Conservation (phyloP, 768 basidiomycete species). For the Sistotremastrum niveocremeum region DNA sequence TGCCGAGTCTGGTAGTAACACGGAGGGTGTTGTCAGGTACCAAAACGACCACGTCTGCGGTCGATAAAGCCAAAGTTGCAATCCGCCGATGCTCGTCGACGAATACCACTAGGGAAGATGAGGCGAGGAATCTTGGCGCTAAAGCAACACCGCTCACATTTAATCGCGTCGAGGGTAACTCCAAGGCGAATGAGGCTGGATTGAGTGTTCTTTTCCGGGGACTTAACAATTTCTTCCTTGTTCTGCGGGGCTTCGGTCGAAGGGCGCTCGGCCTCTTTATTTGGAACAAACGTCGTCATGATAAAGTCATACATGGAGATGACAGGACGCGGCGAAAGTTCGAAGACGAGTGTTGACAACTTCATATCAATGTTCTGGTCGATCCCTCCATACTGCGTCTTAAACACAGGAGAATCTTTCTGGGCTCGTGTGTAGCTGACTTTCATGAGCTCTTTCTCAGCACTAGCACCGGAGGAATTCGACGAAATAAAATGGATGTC, state of each 20-base stretch:
- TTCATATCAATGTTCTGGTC: constrained; percentile 81
- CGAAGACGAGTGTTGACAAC: constrained; percentile 83
- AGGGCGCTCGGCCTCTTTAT: constrained; percentile 10
- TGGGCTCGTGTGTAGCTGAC: constrained; percentile 74
- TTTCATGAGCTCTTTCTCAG: constrained; percentile 55
- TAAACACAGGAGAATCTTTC: constrained; percentile 74
- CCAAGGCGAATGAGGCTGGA: constrained; percentile 46
- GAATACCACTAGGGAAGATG: constrained; percentile 44
- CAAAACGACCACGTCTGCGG: constrained; percentile 73
- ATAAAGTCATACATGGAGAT: constrained; percentile 90
- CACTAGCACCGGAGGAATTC: constrained; percentile 23
- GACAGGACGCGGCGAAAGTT: constrained; percentile 81
- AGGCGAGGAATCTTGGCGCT: neutral
- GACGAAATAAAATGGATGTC: constrained; percentile 59
- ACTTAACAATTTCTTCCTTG: constrained; percentile 1
- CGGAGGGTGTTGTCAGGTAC: constrained; percentile 60
- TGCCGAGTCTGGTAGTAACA: constrained; percentile 72
- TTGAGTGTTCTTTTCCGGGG: constrained; percentile 4
- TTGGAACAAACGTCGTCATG: constrained; percentile 87
- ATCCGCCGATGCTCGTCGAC: constrained; percentile 56
- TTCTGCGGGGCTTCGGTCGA: constrained; percentile 1
- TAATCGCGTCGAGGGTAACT: constrained; percentile 73
- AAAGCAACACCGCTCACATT: constrained; percentile 34
- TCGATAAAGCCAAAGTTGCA: constrained; percentile 81
- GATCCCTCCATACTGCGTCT: constrained; percentile 63